Base-by-base conservation (phyloP, 768 basidiomycete species). In the Lentinula sp. region DNA sequence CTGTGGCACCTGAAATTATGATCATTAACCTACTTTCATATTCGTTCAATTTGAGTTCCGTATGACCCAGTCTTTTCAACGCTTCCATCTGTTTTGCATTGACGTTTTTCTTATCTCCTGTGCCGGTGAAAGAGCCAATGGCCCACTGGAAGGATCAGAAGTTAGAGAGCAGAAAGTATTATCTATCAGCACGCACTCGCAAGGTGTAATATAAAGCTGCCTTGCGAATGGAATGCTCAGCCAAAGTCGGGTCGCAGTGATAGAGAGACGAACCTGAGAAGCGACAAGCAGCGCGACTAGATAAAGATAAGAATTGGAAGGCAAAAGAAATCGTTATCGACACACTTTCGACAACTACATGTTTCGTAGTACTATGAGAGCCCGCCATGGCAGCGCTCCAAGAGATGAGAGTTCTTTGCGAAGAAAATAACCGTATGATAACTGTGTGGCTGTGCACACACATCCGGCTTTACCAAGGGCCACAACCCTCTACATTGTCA, bases 191-290 rank as follows among this genome's bases (percentile, higher is more conserved):
- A 39, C 85, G 66, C 63, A 89, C 89, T 69, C 82, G 79, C 62
- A 91, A 76, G 34, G 89, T 87, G 70, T 91, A 92, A 70, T 87
- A 91, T 64, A 86, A 73, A 37, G 89, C 91, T 73, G 86, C 87
- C 90, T 93, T 82, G 62, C 67, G 57, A 43, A 53, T 48, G 11
- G 55, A 56, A 67, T 62, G 60, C 60, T 15, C 32, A 39, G 7
- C 32, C 50, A 5, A 43, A 23, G 6, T 32, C 37, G 10, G 18
- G 35, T 4, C 18, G 10, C 37, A 18, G 46, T 39, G 2, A 42
- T 6, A 28, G n/a, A 16, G 46, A 46, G 35, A 66, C 81, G 58
- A 64, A 82, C 83, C 74, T 84, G 83, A n/a, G 79, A 74, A 4
- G 78, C 79, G 15, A 80, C 71, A 39, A 83, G 74, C 15, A 84